These are phyloP conservation scores for Lachnellula arida DNA, from an alignment of 2,329 filamentous ascomycete genomes.

Conservation along the genomic window DNA sequence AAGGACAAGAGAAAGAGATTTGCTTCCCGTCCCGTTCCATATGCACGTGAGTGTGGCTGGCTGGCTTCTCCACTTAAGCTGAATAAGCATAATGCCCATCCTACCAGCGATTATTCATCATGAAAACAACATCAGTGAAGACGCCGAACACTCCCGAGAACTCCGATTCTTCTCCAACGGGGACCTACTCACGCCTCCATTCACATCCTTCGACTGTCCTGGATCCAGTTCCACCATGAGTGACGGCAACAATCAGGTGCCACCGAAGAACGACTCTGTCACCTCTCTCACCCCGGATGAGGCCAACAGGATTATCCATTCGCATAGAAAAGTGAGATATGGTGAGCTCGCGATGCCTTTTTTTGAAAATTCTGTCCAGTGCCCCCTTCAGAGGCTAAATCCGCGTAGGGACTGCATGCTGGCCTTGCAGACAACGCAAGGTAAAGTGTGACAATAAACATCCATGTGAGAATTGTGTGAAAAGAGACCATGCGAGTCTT, in stretches of 20 bases:
- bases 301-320: slow-evolving; percentile 64
- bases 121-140: background rate
- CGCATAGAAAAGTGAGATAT: slow-evolving; percentile 64
- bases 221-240: slow-evolving; percentile 16
- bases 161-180: slow-evolving; percentile 17
- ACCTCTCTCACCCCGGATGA: slow-evolving; percentile 45
- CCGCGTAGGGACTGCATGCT: slow-evolving; percentile 40
- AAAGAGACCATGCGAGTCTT: slow-evolving; percentile 58
- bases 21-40: no score
- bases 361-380: no score
- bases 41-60: no score
- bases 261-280: slow-evolving; percentile 12
- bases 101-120: no score
- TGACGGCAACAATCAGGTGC: slow-evolving; percentile 11
- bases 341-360: slow-evolving; percentile 42
- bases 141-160: slow-evolving; percentile 1
- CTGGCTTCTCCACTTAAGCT: no score
- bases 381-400: background rate
- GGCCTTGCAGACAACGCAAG: slow-evolving; percentile 63
- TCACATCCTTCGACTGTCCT: slow-evolving; percentile 8
- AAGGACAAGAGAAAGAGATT: no score
- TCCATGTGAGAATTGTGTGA: slow-evolving; percentile 64
- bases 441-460: slow-evolving; percentile 67
- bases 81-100: no score
- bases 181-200: background rate